Base-by-base conservation (phyloP, 2,329 filamentous ascomycete genomes). In the Tolypocladium tropicale region DNA sequence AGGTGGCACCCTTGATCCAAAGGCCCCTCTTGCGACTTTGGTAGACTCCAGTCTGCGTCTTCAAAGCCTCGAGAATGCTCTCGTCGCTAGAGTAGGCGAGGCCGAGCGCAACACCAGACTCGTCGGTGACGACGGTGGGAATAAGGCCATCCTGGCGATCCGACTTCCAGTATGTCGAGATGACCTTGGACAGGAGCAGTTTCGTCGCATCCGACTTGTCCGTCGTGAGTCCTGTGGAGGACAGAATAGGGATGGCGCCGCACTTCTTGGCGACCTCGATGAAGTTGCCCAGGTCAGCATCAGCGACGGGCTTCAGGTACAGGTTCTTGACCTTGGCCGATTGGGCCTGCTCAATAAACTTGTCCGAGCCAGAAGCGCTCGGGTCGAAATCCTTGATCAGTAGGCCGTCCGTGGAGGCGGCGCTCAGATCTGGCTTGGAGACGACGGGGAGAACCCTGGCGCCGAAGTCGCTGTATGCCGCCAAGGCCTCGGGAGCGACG, bases 1-100 rank as follows among this genome's bases (percentile, higher is more conserved):
- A 97, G 10, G 88, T 94, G 54, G 92, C 89, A 6, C 94, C 94
- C 76, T 99, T 99, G 72, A 95, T 88, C 94, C 94, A 99, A 32
- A 99, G 74, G 0, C 94, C 94, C 49, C 94, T 83, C 77, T 96
- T 97, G 54, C 94, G 82, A 75, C 93, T 97, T 73, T 96, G 91
- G 70, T 99, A 99, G 39, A 97, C 93, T 34, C 94, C 92, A 0
- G 77, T 78, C 64, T 80, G 76, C 6, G 90, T 95, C 65, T 83
- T 83, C 58, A 99, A 70, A 39, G 93, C 93, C 74, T 95, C 93
- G 10, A 84, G 78, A 36, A 99, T 84, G 68, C 93, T 97, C 71
- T 95, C 89, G 60, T 88, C 84, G 67, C 89, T 96, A 72, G 92
- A 96, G 78, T 96, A 99, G 21, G 96, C 94, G 61, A 99, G 75